Percentiles rank a stretch among this genome's conserved stretches.
These are phyloP conservation scores for Boletus mariae DNA, from an alignment of 1,284 basidiomycete genomes.

Conservation along the genomic window DNA sequence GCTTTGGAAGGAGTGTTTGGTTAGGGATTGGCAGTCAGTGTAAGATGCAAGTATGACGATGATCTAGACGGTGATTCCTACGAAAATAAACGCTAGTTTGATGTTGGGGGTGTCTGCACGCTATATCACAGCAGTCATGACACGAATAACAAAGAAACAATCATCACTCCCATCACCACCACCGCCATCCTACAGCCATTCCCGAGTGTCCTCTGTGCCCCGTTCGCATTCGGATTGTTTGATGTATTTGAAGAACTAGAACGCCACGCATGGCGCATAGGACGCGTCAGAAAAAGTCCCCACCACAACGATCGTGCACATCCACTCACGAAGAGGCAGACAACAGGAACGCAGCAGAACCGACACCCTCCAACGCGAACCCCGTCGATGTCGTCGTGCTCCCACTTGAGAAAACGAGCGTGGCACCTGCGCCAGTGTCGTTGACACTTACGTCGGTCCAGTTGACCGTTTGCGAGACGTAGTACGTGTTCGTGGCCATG, in stretches of 20 bases:
- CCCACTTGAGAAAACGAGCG: constrained; percentile 18
- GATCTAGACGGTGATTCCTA: not conserved
- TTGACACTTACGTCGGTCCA: constrained; percentile 17
- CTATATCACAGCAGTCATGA: not conserved
- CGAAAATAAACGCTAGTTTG: not conserved
- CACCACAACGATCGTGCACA: not conserved
- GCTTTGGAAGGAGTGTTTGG: too few species aligned
- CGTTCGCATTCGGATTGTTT: not conserved
- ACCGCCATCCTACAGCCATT: not conserved
- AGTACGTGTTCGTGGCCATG: constrained; percentile 42
- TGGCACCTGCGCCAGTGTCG: not conserved
- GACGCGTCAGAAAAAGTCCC: not conserved
- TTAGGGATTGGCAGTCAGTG: too few species aligned
- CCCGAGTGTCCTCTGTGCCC: not conserved
- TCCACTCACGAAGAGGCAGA: constrained; percentile 15
- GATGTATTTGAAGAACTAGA: not conserved
- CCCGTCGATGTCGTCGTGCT: constrained; percentile 8
- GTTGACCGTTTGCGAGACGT: constrained; percentile 25
- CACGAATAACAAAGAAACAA: constrained; percentile 2
- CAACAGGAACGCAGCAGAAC: constrained; percentile 23
- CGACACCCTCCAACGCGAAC: constrained; percentile 18
- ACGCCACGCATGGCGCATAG: not conserved
- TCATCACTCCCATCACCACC: not conserved
- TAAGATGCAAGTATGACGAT: not conserved
- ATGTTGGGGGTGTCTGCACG: not conserved